Evolutionary conservation across 1,284 basidiomycete species (phyloP), one percentile per base, ranked within the genome.

Genomic region (Ceratobasidium sp.): DNA sequence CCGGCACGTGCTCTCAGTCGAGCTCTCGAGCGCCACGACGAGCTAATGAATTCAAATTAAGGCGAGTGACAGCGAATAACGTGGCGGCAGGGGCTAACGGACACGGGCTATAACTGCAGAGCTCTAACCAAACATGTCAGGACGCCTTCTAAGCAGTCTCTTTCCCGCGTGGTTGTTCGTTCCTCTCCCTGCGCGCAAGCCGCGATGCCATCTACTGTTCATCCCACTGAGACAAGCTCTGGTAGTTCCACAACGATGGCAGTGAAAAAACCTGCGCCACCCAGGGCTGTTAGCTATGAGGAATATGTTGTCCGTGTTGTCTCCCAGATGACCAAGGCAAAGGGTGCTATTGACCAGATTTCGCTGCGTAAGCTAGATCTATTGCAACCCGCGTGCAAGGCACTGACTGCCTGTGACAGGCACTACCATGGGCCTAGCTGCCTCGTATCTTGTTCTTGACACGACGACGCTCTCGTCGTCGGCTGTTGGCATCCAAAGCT

Each of bases 401-500:
- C 55, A 68, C 62, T 67, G 35, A 77, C 41, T 2, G 3, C 30
- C 20, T 10, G 16, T 73, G 60, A 27, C 46, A 77, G 78, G 78
- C 12, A 52, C 23, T 35, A 77, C 74, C 46, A 86, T 94, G 64
- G 88, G 87, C 5, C 88, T 94, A 44, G 88, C 93, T 10, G 91
- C 93, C 0, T 93, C 93, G 6, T 94, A 91, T 82, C 88, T 94
- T 59, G 83, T 94, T 78, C 90, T 92, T 16, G 93, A 94, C 83
- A 88, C 87, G 1, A 91, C 90, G 77, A 93, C 88, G 81, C 89
- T 91, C 81, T 85, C 89, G 0, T 87, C 88, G 54, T 62, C 79
- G 48, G 73, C 60, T 81, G 82, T 54, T 8, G 92, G 93, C 1
- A 83, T 91, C 35, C 80, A 82, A 16, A 88, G 89, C 14, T 94